Base-by-base conservation (phyloP, 2,329 filamentous ascomycete species). In the Fusarium denticulatum region DNA sequence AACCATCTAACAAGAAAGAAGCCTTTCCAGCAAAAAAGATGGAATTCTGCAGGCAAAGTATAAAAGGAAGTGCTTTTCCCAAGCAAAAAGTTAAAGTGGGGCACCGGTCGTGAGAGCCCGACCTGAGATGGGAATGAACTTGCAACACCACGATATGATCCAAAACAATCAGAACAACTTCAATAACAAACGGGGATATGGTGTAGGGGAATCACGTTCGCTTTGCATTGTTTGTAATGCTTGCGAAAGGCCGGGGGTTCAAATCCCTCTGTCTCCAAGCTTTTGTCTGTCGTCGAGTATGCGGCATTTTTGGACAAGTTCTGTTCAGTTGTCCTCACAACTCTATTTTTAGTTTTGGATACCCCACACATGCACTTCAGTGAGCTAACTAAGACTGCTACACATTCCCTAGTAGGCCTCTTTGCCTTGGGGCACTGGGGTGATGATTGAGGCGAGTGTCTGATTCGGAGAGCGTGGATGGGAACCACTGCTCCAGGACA, bases 241-340 rank as follows among this genome's bases (percentile, higher is more conserved):
- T 39, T 79, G 70, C 75, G 74, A 71, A 78, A 77, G 77, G 77
- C 26, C 77, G 61, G 68, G 77, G 77, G 77, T 79, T 79, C 77
- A 79, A 79, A 73, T 79, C 77, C 77, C 77, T 72, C 59, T 74
- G 72, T 77, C 76, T 79, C 77, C 77, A 79, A 57, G 0, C 59
- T 71, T 75, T 64, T 61, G 36, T 1, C 4, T 43, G 42, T 24
- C 42, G 10, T 24, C 42, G 10, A 8, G 2, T 1, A 5, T 13
- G 9, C 5, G 7, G 14, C 8, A 20, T 40, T 49, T 18, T 37
- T 8, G 34, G 34, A 36, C 34, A 36, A 16, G 8, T 16, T 36
- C 34, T 36, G 34, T 18, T 8, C 28, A 36, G 13, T 6, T 11
- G 40, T 11, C 13, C 42, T 36, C 3, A 16, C 20, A 10, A 14